phyloP scores from a whole-genome alignment of 129 eudicot species.

The Pulicaria dysenterica region DNA sequence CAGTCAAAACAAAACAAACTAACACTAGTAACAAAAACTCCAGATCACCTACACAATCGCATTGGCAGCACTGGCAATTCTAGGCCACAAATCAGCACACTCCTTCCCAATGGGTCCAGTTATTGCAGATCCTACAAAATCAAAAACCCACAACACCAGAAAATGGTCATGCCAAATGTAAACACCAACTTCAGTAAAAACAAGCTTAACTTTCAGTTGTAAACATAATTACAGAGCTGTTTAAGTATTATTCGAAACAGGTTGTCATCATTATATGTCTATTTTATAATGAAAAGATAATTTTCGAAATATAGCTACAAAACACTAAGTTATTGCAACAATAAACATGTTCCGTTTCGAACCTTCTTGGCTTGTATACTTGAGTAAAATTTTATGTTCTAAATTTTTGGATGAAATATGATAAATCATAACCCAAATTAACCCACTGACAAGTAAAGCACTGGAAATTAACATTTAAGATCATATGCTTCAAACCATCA shows the following conservation, averaged over 20 bases:
- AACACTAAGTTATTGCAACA: too few relatives aligned
- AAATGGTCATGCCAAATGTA: neutral
- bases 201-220: neutral
- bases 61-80: conserved; percentile 90
- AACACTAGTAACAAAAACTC: conserved; percentile 3
- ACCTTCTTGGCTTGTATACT: too few relatives aligned
- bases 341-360: too few relatives aligned
- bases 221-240: too few relatives aligned
- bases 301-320: too few relatives aligned
- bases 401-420: neutral
- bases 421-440: neutral
- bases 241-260: too few relatives aligned
- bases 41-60: conserved; percentile 57
- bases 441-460: too few relatives aligned
- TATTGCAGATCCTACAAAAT: conserved; percentile 73
- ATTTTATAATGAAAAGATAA: too few relatives aligned
- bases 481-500: too few relatives aligned
- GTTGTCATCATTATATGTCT: too few relatives aligned
- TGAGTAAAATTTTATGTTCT: too few relatives aligned
- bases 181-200: neutral
- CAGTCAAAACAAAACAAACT: conserved; percentile 18
- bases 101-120: conserved; percentile 93
- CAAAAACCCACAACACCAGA: neutral
- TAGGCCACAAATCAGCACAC: conserved; percentile 94
- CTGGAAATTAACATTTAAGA: too few relatives aligned